phyloP scores from a whole-genome alignment of 2,329 filamentous ascomycete species.

The Nannizzia gypsea region DNA sequence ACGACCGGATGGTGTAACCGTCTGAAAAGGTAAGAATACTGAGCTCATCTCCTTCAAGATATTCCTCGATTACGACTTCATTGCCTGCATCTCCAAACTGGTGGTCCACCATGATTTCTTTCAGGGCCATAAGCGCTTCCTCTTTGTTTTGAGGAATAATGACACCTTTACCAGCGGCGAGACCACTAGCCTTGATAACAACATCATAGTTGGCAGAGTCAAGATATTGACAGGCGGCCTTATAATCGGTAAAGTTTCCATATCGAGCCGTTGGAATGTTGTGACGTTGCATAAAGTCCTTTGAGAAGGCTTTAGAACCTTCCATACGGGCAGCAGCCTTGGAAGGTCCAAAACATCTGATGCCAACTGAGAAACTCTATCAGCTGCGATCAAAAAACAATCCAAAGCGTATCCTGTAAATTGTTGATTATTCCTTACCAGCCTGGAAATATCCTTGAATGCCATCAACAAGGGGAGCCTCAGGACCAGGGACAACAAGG shows the following conservation, averaged over 20 bases:
- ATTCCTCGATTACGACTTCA: constrained; percentile 93
- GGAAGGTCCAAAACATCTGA: constrained; percentile 75
- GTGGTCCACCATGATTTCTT: constrained; percentile 79
- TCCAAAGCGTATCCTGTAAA: no score
- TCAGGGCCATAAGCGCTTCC: constrained; percentile 70
- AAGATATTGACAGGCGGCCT: constrained; percentile 61
- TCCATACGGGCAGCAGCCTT: constrained; percentile 80
- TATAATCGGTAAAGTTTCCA: constrained; percentile 73
- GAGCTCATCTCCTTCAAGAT: constrained; percentile 79
- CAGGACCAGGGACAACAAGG: constrained; percentile 79
- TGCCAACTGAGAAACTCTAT: constrained; percentile 42
- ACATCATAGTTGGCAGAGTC: constrained; percentile 58
- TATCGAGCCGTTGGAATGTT: constrained; percentile 84
- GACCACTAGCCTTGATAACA: constrained; percentile 86
- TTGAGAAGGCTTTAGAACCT: constrained; percentile 92
- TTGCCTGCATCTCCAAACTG: constrained; percentile 79
- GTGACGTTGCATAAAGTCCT: constrained; percentile 92
- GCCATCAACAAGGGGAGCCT: constrained; percentile 85
- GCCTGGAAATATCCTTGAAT: constrained; percentile 71
- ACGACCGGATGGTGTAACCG: constrained; percentile 66
- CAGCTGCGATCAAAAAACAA: not conserved
- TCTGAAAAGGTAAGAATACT: constrained; percentile 87
- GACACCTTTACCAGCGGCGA: constrained; percentile 92
- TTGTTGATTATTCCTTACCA: constrained; percentile 23
- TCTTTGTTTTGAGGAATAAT: constrained; percentile 72